Evolutionary conservation across 2,329 filamentous ascomycete genomes (phyloP), one percentile per base, ranked within the genome.

Genomic region (Colletotrichum chrysophilum): DNA sequence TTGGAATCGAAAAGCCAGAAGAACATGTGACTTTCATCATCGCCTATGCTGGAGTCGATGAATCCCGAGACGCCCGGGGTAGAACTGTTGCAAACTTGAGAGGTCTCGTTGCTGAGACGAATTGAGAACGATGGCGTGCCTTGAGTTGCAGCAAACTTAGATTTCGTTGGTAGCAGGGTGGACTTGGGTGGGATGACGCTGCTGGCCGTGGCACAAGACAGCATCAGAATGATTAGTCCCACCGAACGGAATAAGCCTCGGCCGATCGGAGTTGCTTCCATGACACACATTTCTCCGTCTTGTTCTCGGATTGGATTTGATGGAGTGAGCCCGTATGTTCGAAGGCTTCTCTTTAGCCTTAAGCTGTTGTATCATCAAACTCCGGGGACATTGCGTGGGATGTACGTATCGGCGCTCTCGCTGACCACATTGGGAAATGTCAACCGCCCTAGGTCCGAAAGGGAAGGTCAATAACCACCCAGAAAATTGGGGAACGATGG

Each of bases 1-100:
- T 71, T 71, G 30, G 38, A 56, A 12, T 66, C 69, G 24, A 65
- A 64, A 9, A 71, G 69, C 69, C 69, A 71, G 30, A 71, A 71
- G 28, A 71, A 71, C 48, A 68, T 14, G 21, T 68, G 66, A 16
- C 28, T 71, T 13, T 64, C 43, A n/a, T 34, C 48, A n/a, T 64
- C 58, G 8, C 30, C 69, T 8, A 36, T n/a, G 5, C 1, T 30
- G 9, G 38, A 36, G 5, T 71, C 58, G 1, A 71, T n/a, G 16
- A 65, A 58, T 28, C 55, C 55, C 13, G 55, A 58, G 21, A 28
- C 16, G 21, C 55, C 24, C 4, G 55, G 55, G 8, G 55, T 58
- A 0, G 55, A 58, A 7, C 55, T 58, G 16, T 58, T 58, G 55
- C 55, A 28, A 2, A 58, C 5, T 58, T 58, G 21, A 5, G 55